Percentiles rank a stretch among this genome's conserved stretches.
These are phyloP conservation scores for Colletotrichum paranaense DNA, from an alignment of 2,329 filamentous ascomycete species.

Conservation along the genomic window DNA sequence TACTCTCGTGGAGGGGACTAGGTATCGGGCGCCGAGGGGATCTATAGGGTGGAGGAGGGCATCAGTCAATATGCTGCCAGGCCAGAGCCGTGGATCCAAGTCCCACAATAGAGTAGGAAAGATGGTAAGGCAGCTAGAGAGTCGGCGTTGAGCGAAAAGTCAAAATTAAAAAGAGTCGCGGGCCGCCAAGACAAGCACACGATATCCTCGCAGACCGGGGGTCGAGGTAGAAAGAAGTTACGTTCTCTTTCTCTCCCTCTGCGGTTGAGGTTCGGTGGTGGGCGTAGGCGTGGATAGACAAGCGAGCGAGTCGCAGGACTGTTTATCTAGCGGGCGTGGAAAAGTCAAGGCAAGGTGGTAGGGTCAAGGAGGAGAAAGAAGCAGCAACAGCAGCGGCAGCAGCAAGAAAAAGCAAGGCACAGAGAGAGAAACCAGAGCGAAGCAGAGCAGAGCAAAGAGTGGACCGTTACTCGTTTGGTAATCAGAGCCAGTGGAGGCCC, in stretches of 20 bases:
- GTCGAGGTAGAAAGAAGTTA: constrained; percentile 3
- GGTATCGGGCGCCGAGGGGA: constrained; percentile 59
- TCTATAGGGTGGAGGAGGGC: constrained; percentile 48
- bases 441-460: constrained; percentile 30
- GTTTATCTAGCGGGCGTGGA: constrained; percentile 19
- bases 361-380: constrained; percentile 20
- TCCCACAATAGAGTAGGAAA: constrained; percentile 39
- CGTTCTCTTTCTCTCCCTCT: neutral
- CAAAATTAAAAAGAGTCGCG: constrained; percentile 34
- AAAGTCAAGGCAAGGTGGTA: constrained; percentile 26
- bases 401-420: constrained; percentile 1
- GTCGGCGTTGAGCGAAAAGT: constrained; percentile 35
- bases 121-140: constrained; percentile 6
- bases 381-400: neutral
- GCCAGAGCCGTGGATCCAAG: constrained; percentile 37
- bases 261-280: neutral
- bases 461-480: constrained; percentile 34
- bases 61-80: constrained; percentile 38
- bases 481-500: constrained; percentile 26
- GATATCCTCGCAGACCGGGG: constrained; percentile 18
- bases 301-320: constrained; percentile 14
- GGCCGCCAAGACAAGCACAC: constrained; percentile 24
- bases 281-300: neutral
- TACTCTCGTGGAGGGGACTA: constrained; percentile 60
- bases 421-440: constrained; percentile 15